phyloP scores from a whole-genome alignment of 2,329 filamentous ascomycete genomes.

The Alternaria brassicicola region DNA sequence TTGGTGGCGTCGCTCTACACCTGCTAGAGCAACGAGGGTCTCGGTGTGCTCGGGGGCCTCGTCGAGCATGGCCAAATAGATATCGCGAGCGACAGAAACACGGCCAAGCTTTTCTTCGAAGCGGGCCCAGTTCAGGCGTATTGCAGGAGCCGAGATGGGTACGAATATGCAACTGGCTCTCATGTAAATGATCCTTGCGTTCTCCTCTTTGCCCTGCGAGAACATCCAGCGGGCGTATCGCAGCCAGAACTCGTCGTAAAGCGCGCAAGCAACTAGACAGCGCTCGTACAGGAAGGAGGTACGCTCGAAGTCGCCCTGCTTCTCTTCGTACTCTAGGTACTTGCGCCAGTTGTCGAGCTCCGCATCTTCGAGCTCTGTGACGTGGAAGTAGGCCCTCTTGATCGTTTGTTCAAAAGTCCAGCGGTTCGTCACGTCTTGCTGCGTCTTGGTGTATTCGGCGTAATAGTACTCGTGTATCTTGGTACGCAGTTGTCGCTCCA shows the following conservation, averaged over 20 bases:
- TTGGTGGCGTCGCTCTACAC: conserved; percentile 80
- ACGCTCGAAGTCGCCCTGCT: conserved; percentile 76
- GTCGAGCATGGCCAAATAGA: conserved; percentile 80
- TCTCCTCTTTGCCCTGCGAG: conserved; percentile 78
- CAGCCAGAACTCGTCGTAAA: conserved; percentile 98
- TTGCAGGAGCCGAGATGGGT: conserved; percentile 80
- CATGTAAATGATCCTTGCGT: conserved; percentile 90
- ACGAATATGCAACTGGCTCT: conserved; percentile 85
- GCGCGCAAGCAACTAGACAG: conserved; percentile 87
- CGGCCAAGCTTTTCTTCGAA: conserved; percentile 88
- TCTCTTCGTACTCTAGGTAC: conserved; percentile 94
- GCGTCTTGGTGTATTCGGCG: conserved; percentile 79
- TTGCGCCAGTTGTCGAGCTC: conserved; percentile 93
- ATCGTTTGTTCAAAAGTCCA: conserved; percentile 96
- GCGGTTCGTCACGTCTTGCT: conserved; percentile 86
- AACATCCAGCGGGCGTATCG: conserved; percentile 95
- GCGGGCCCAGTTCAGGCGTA: conserved; percentile 89
- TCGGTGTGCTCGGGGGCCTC: conserved; percentile 82
- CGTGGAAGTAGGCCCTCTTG: conserved; percentile 95
- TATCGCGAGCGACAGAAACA: conserved; percentile 78
- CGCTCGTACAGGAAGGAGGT: conserved; percentile 89
- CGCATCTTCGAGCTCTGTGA: conserved; percentile 84
- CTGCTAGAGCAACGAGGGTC: conserved; percentile 85
- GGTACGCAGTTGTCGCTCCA: conserved; percentile 80
- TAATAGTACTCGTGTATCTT: conserved; percentile 83